phyloP scores from a whole-genome alignment of 1,139 yeast species.

The Wickerhamomyces sp. region DNA sequence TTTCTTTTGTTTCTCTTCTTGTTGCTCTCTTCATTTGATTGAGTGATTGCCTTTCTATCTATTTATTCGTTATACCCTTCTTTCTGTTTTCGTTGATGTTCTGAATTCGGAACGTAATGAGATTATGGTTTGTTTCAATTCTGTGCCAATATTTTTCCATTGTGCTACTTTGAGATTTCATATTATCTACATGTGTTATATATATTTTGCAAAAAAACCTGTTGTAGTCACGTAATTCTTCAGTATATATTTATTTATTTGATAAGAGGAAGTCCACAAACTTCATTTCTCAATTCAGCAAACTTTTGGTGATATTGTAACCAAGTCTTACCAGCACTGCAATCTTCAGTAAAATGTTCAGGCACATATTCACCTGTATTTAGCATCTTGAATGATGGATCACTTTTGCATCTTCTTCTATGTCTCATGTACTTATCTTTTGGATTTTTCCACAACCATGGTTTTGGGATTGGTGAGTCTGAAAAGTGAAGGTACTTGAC shows the following conservation, averaged over 20 bases:
- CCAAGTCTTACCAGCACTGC: background rate
- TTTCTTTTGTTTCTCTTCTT: background rate
- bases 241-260: too few relatives aligned
- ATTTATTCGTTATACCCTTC: background rate
- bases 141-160: background rate
- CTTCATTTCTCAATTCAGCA: background rate
- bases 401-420: slow-evolving; percentile 1
- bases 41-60: background rate
- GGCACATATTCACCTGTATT: background rate
- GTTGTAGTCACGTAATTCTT: too few relatives aligned
- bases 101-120: background rate
- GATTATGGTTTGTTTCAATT: background rate
- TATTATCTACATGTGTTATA: background rate
- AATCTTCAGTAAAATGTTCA: background rate
- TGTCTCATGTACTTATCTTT: slow-evolving; percentile 2
- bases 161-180: background rate
- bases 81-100: background rate
- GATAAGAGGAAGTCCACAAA: background rate
- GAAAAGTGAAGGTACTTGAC: slow-evolving; percentile 38
- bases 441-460: slow-evolving; percentile 31
- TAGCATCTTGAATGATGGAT: background rate
- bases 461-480: slow-evolving; percentile 45
- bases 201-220: background rate
- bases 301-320: background rate
- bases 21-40: background rate